Percentiles rank a stretch among this genome's conserved stretches.
These are phyloP conservation scores for Stylosanthes scabra DNA, from an alignment of 331 rosid species.

Conservation along the genomic window DNA sequence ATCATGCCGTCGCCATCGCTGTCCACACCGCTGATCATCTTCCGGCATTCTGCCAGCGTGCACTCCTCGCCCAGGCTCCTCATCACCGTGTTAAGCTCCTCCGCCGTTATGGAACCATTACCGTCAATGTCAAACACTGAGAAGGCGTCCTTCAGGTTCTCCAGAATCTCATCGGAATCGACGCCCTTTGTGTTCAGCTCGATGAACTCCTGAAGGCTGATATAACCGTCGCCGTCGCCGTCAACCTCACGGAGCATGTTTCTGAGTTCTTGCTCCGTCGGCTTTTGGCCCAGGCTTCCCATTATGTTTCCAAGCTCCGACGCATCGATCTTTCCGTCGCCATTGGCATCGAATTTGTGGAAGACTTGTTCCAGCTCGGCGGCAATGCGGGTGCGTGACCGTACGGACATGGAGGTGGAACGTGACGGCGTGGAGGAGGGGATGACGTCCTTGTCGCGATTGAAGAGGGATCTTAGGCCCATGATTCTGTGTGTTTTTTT, in stretches of 20 bases:
- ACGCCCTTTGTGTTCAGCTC: constrained; percentile 85
- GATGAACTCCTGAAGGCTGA: constrained; percentile 70
- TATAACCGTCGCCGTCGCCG: constrained; percentile 85
- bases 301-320: constrained; percentile 80
- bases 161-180: constrained; percentile 70
- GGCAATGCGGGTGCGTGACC: constrained; percentile 47
- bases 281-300: constrained; percentile 68
- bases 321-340: constrained; percentile 89
- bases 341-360: constrained; percentile 85
- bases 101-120: constrained; percentile 83
- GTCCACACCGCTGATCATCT: constrained; percentile 87
- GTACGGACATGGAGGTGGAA: constrained; percentile 46
- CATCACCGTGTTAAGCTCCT: constrained; percentile 76
- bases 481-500: constrained; percentile 25
- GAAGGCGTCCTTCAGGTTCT: constrained; percentile 82
- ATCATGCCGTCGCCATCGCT: constrained; percentile 88
- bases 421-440: constrained; percentile 38
- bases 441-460: constrained; percentile 52
- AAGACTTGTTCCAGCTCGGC: constrained; percentile 77
- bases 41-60: constrained; percentile 77
- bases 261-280: constrained; percentile 65
- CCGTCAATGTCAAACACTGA: constrained; percentile 87
- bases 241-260: constrained; percentile 82
- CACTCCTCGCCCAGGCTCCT: constrained; percentile 79
- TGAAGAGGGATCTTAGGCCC: constrained; percentile 74